Base-by-base conservation (phyloP, 2,329 filamentous ascomycete genomes). In the Trichoderma sp. region DNA sequence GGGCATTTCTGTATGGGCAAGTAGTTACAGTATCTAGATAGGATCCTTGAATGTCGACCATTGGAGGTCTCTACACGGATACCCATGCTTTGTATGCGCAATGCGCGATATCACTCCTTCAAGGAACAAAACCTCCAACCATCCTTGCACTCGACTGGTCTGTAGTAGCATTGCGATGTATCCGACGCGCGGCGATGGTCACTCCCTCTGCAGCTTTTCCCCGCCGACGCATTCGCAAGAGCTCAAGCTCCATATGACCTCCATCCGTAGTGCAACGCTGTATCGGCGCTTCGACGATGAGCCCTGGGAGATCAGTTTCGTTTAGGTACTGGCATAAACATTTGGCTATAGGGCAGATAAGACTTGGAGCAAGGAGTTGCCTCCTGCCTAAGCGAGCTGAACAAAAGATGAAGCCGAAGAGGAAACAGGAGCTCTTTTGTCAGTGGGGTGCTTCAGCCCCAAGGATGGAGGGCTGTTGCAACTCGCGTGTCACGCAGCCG, bases 401-500 rank as follows among this genome's bases (percentile, higher is more conserved):
- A 52, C 19, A 30, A 34, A 19, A 30, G 9, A 28, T n/a, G 50
- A n/a, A 17, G 14, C 3, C 14, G n/a, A 9, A 21, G 50, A 52
- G 26, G 50, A 52, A 52, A 52, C 19, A 28, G 26, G 41, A 24
- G 19, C 19, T 41, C 21, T 59, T 14, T 60, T 45, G 30, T 21
- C 30, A 44, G 52, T 39, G 52, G 9, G 52, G 21, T 28, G 57
- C 24, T 60, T 60, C 57, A 50, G 45, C 57, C 57, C 57, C 56
- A 26, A 48, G 45, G 30, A 34, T 10, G 7, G 30, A 34, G 30
- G 30, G 15, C 57, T 50, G 47, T 24, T 52, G 58, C 58, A 52
- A n/a, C 34, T 41, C 51, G 58, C 12, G 47, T 61, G 58, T 61
- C 58, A 61, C 47, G 58, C 44, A 61, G 39, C 7, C 24, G 26